phyloP scores from a whole-genome alignment of 768 basidiomycete species.

The Trametes cubensis region DNA sequence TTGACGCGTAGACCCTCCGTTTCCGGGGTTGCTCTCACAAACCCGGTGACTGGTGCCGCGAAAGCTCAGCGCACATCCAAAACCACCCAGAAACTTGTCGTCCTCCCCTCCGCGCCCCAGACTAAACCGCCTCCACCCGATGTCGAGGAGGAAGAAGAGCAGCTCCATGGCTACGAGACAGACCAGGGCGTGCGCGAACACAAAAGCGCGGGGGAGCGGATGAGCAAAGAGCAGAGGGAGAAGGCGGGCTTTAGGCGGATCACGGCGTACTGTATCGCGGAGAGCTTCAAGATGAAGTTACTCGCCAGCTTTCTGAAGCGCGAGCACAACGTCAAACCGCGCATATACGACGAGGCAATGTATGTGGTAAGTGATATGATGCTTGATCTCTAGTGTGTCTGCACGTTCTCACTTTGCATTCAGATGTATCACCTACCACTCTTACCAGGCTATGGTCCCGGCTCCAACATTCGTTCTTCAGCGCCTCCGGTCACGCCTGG shows the following conservation, averaged over 20 bases:
- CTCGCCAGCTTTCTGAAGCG: constrained; percentile 85
- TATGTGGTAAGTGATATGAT: constrained; percentile 71
- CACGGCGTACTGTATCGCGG: constrained; percentile 89
- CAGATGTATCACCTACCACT: constrained; percentile 93
- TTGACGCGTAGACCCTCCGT: constrained; percentile 37
- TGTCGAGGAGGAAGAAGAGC: constrained; percentile 50
- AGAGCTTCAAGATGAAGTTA: constrained; percentile 82
- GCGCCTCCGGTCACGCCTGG: constrained; percentile 54
- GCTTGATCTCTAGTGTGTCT: too few species aligned
- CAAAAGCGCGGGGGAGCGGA: constrained; percentile 85
- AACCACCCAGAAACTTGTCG: constrained; percentile 87
- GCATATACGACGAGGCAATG: constrained; percentile 91
- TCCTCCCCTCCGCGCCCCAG: constrained; percentile 88
- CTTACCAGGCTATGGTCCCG: constrained; percentile 87
- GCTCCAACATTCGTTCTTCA: constrained; percentile 85
- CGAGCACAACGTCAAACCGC: constrained; percentile 86
- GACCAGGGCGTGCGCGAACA: constrained; percentile 72
- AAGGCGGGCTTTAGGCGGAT: constrained; percentile 79
- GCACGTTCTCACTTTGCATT: constrained; percentile 3
- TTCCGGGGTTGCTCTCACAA: constrained; percentile 32
- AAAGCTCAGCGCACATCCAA: constrained; percentile 84
- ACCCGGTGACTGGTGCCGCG: constrained; percentile 33
- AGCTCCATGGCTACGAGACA: constrained; percentile 64
- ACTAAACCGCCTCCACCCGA: constrained; percentile 63
- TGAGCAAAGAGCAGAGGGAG: constrained; percentile 85